A percentile compares a stretch with the other conserved stretches of the same genome.
Evolutionary conservation across 176 grass and related monocot species (phyloP).

Genomic region (Chrysopogon serrulatus): DNA sequence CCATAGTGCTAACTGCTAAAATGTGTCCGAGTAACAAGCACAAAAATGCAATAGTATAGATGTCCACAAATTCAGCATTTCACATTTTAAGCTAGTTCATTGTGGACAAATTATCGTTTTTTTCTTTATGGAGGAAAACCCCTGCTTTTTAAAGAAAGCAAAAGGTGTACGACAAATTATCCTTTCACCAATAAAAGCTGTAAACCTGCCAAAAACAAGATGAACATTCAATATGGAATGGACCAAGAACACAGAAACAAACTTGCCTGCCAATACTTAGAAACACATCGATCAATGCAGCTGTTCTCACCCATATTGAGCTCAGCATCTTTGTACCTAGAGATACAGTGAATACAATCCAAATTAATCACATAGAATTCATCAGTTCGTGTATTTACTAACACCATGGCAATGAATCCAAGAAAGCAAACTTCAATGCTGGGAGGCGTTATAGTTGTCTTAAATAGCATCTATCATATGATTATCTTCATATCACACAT

Average conservation of each 20-base stretch:
- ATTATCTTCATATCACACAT: not conserved
- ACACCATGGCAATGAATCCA: not conserved
- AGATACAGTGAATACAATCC: not conserved
- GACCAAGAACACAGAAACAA: not conserved
- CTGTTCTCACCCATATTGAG: constrained; percentile 98
- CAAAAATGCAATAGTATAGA: not conserved
- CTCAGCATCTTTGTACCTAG: constrained; percentile 91
- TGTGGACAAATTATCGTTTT: not conserved
- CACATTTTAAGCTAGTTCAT: not conserved
- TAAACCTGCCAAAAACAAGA: not conserved
- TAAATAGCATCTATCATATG: not conserved
- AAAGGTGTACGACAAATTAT: not conserved
- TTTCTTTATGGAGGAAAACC: too few species aligned
- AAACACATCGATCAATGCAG: constrained; percentile 91
- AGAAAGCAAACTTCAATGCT: not conserved
- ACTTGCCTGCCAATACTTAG: constrained; percentile 93
- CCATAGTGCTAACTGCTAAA: not conserved
- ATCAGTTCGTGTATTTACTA: not conserved
- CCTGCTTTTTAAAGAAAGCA: too few species aligned
- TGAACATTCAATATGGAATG: not conserved
- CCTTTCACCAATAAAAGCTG: not conserved
- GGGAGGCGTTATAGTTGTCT: not conserved
- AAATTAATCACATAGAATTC: not conserved
- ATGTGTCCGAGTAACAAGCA: not conserved
- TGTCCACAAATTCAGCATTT: not conserved